These are phyloP conservation scores for Metschnikowia dekortorum DNA, from an alignment of 805 yeast species.

Conservation along the genomic window DNA sequence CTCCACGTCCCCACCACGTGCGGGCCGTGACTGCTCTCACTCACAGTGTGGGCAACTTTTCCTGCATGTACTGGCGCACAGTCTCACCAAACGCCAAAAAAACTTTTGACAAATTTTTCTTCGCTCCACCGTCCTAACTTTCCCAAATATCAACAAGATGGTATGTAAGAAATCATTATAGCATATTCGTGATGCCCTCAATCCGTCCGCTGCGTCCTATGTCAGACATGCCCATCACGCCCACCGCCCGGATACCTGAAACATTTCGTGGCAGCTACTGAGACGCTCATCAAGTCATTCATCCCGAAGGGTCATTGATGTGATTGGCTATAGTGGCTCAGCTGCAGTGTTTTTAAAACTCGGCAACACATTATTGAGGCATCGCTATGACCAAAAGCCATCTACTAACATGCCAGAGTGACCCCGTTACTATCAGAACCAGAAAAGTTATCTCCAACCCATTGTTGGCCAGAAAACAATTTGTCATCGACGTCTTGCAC, in stretches of 20 bases:
- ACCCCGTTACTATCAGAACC: conserved; percentile 99
- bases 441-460: conserved; percentile 99
- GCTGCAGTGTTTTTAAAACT: no score
- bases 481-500: conserved; percentile 98
- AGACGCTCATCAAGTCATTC: no score
- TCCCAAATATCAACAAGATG: conserved; percentile 20
- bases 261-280: no score
- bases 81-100: conserved; percentile 15
- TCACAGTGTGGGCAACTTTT: conserved; percentile 3
- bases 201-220: neutral
- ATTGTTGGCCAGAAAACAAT: conserved; percentile 98
- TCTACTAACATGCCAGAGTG: conserved; percentile 59
- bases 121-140: conserved; percentile 17
- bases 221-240: neutral
- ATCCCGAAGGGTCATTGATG: no score
- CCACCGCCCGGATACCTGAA: no score
- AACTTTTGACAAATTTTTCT: conserved; percentile 18
- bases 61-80: conserved; percentile 16
- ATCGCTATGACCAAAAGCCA: neutral
- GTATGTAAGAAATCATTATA: conserved; percentile 12
- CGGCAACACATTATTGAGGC: neutral
- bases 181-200: neutral
- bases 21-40: conserved; percentile 15
- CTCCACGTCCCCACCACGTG: conserved; percentile 11
- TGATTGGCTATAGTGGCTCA: no score